phyloP scores from a whole-genome alignment of 2,329 filamentous ascomycete species.

The Colletotrichum sidae region DNA sequence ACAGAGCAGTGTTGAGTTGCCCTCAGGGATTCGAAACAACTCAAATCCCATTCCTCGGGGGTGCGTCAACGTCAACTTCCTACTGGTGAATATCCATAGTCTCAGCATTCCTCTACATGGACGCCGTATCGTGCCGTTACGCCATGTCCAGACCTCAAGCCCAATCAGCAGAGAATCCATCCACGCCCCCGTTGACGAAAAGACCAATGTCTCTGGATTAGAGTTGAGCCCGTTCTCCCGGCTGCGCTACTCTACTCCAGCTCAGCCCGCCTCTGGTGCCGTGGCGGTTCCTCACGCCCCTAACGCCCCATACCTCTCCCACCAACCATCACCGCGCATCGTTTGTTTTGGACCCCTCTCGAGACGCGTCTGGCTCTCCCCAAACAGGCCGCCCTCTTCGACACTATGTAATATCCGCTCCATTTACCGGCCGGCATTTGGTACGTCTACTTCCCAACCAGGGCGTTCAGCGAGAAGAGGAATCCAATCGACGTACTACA shows the following conservation, averaged over 20 bases:
- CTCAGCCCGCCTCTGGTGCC: conserved; percentile 8
- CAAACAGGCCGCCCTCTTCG: too few species aligned
- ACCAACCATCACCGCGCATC: conserved; percentile 29
- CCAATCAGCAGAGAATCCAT: neutral
- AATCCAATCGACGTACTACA: too few species aligned
- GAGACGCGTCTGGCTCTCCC: too few species aligned
- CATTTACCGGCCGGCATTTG: too few species aligned
- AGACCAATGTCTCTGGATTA: conserved; percentile 31
- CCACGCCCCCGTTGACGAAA: neutral
- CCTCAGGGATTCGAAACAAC: conserved; percentile 33
- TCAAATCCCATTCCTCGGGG: conserved; percentile 32
- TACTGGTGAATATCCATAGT: neutral
- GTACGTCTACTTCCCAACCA: too few species aligned
- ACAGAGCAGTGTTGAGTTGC: conserved; percentile 32
- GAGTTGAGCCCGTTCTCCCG: conserved; percentile 20
- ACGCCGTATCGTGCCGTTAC: conserved; percentile 9
- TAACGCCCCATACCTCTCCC: conserved; percentile 1
- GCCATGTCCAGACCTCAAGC: neutral
- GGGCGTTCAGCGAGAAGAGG: too few species aligned
- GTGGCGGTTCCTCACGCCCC: neutral
- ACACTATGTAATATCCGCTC: too few species aligned
- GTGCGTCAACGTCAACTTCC: too few species aligned
- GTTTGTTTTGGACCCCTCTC: neutral
- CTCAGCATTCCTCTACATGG: neutral
- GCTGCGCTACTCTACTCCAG: conserved; percentile 14